These are phyloP conservation scores for Musa schizocarpa DNA, from an alignment of 176 grass and related monocot genomes.

Conservation along the genomic window DNA sequence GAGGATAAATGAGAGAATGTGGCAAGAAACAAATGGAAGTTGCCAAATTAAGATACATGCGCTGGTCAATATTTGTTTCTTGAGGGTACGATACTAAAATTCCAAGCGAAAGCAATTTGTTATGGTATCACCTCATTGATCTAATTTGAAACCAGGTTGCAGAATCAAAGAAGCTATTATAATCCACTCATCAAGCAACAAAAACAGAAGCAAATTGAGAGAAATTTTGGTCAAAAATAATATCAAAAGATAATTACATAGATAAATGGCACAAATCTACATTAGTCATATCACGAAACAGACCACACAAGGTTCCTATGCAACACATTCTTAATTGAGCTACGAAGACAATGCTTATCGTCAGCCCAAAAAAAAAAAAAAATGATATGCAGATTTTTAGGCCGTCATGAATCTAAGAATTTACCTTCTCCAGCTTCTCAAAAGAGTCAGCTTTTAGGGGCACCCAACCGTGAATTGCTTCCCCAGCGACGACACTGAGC, in stretches of 20 bases:
- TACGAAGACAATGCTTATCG: too few species aligned
- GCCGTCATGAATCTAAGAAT: not conserved
- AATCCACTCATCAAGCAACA: not conserved
- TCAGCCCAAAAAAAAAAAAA: too few species aligned
- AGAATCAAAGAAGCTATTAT: not conserved
- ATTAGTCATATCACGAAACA: not conserved
- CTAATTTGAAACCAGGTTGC: too few species aligned
- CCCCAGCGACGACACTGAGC: slow-evolving; percentile 76
- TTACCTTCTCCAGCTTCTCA: slow-evolving; percentile 93
- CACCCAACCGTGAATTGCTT: slow-evolving; percentile 96
- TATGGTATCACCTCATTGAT: not conserved
- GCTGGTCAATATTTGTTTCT: too few species aligned
- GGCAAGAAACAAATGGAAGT: too few species aligned
- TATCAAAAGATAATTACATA: not conserved
- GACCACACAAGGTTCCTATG: too few species aligned
- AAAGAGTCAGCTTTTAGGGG: slow-evolving; percentile 76
- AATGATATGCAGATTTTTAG: slow-evolving; percentile 22
- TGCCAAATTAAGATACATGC: too few species aligned
- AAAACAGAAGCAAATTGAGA: not conserved
- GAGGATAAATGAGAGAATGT: too few species aligned
- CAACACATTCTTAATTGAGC: too few species aligned
- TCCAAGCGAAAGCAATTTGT: not conserved
- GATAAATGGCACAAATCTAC: not conserved
- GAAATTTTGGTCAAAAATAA: not conserved
- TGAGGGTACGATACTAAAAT: not conserved